These are phyloP conservation scores for Russula sp. DNA, from an alignment of 768 basidiomycete species.

Conservation along the genomic window DNA sequence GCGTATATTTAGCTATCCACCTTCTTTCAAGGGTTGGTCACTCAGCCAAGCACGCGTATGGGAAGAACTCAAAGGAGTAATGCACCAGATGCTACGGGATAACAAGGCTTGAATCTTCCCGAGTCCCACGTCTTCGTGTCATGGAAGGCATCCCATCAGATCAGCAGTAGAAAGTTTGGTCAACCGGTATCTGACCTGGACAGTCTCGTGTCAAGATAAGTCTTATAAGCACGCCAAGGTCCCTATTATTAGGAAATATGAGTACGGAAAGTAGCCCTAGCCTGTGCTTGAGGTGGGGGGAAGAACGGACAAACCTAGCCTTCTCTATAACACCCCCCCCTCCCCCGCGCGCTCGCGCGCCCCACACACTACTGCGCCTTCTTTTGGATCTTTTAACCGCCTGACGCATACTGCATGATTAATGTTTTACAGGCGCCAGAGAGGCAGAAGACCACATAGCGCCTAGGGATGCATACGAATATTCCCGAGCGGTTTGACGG, in stretches of 20 bases:
- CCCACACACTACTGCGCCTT: background rate
- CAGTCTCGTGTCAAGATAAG: background rate
- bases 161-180: conserved; percentile 15
- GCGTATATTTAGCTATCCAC: background rate
- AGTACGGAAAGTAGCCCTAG: background rate
- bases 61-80: conserved; percentile 7
- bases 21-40: background rate
- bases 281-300: background rate
- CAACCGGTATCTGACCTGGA: conserved; percentile 12
- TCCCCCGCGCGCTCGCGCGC: too few species aligned
- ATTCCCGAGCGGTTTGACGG: background rate
- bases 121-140: conserved; percentile 3
- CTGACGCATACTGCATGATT: background rate
- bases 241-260: background rate
- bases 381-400: background rate
- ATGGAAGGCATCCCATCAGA: conserved; percentile 9
- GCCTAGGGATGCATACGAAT: background rate
- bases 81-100: conserved; percentile 3
- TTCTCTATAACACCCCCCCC: background rate
- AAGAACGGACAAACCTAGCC: background rate
- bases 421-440: background rate
- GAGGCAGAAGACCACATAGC: background rate
- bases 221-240: background rate
- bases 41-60: background rate
- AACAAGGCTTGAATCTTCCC: conserved; percentile 9